phyloP scores from a whole-genome alignment of 139 green algal genomes.

The Yamagishiella unicocca region DNA sequence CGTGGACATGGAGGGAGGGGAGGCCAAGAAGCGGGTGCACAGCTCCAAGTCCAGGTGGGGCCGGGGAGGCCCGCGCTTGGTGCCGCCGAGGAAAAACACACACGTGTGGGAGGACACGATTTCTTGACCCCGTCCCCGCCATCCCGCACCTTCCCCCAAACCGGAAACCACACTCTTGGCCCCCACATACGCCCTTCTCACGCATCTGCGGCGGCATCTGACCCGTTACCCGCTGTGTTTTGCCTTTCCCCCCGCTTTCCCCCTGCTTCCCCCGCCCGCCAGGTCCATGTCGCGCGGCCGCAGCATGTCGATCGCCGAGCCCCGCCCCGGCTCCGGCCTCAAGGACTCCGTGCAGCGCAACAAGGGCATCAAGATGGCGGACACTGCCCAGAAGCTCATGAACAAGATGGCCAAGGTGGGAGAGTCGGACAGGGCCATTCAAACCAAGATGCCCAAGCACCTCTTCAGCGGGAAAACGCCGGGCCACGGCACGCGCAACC shows the following conservation, averaged over 20 bases:
- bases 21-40: conserved; percentile 86
- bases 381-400: conserved; percentile 80
- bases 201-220: no score
- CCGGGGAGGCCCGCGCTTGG: neutral
- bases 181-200: no score
- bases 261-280: neutral
- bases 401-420: conserved; percentile 83
- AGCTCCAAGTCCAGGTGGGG: conserved; percentile 82
- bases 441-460: conserved; percentile 97
- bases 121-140: no score
- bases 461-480: conserved; percentile 88
- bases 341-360: conserved; percentile 87
- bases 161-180: no score
- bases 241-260: neutral
- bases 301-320: conserved; percentile 71
- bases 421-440: conserved; percentile 85
- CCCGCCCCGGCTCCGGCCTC: conserved; percentile 73
- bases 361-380: conserved; percentile 90
- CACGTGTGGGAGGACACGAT: no score
- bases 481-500: conserved; percentile 32
- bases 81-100: no score
- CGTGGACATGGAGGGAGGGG: conserved; percentile 69
- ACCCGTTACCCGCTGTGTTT: no score
- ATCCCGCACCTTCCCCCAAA: no score
- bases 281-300: conserved; percentile 89